Evolutionary conservation across 2,329 filamentous ascomycete species (phyloP).

Genomic region (Diplodia corticola): DNA sequence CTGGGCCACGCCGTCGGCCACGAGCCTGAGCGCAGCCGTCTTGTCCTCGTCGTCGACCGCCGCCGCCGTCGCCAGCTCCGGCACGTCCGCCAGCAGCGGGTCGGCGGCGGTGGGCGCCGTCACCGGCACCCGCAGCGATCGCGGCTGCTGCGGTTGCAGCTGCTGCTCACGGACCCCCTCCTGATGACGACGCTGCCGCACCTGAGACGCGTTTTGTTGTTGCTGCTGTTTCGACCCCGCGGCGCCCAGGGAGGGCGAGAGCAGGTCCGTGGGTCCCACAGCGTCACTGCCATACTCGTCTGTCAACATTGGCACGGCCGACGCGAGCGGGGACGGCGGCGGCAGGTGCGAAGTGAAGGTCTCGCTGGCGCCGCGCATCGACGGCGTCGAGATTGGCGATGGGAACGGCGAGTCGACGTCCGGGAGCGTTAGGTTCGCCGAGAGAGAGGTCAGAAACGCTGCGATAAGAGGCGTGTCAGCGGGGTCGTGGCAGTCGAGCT

Average conservation of each 20-base stretch:
- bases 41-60: slow-evolving; percentile 58
- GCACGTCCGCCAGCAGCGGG: slow-evolving; percentile 57
- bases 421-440: slow-evolving; percentile 72
- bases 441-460: slow-evolving; percentile 83
- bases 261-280: slow-evolving; percentile 11
- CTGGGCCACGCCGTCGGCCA: slow-evolving; percentile 80
- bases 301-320: slow-evolving; percentile 35
- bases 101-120: not conserved
- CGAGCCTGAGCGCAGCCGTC: slow-evolving; percentile 66
- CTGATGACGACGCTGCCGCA: slow-evolving; percentile 29
- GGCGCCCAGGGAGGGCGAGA: slow-evolving; percentile 14
- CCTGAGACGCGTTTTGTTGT: slow-evolving; percentile 8
- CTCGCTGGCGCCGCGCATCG: slow-evolving; percentile 45
- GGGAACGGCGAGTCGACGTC: slow-evolving; percentile 55
- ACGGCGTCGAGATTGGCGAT: slow-evolving; percentile 64
- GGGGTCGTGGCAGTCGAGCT: not conserved
- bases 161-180: slow-evolving; percentile 25
- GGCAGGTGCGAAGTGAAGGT: slow-evolving; percentile 44
- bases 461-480: slow-evolving; percentile 23
- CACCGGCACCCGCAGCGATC: not conserved
- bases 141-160: slow-evolving; percentile 16
- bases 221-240: slow-evolving; percentile 3
- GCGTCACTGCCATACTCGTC: slow-evolving; percentile 27
- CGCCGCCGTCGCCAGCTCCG: slow-evolving; percentile 63
- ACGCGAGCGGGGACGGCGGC: slow-evolving; percentile 37